Conservation (phyloP, 805 yeast genomes). For the Wickerhamomyces sydowiorum region DNA sequence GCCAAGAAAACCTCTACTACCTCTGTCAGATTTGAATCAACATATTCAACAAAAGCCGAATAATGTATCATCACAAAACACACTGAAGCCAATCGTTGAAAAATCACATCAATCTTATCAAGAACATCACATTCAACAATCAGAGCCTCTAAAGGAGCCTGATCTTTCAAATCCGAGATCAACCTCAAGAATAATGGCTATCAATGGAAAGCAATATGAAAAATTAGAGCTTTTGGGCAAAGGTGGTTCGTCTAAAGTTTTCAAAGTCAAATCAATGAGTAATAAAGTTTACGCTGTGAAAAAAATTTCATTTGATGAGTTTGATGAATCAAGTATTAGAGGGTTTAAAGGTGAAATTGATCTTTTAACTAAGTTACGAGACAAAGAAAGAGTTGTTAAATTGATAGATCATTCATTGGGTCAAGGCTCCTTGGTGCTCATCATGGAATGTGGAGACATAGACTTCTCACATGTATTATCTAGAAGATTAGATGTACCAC, state of each 20-base stretch:
- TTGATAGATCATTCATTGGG: slow-evolving; percentile 69
- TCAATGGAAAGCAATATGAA: slow-evolving; percentile 64
- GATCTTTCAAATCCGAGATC: slow-evolving; percentile 12
- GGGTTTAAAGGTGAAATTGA: slow-evolving; percentile 92
- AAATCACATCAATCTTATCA: slow-evolving; percentile 5
- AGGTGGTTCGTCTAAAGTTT: slow-evolving; percentile 92
- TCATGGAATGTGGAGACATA: slow-evolving; percentile 94
- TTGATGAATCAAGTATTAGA: slow-evolving; percentile 64
- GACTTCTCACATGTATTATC: slow-evolving; percentile 80
- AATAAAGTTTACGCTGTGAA: slow-evolving; percentile 73
- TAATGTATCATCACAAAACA: not conserved
- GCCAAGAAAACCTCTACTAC: slow-evolving; percentile 15
- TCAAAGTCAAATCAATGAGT: slow-evolving; percentile 57
- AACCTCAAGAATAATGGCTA: slow-evolving; percentile 24
- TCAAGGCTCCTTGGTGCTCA: slow-evolving; percentile 58
- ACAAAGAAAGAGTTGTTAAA: slow-evolving; percentile 69
- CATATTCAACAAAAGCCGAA: not conserved
- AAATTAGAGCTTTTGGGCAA: slow-evolving; percentile 75
- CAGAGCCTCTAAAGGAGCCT: slow-evolving; percentile 19
- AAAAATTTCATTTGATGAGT: slow-evolving; percentile 73
- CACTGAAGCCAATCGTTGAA: slow-evolving; percentile 2
- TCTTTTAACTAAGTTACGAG: slow-evolving; percentile 52
- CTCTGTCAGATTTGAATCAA: slow-evolving; percentile 10
- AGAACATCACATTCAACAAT: slow-evolving; percentile 14
- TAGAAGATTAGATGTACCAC: slow-evolving; percentile 40